phyloP scores from a whole-genome alignment of 2,329 filamentous ascomycete species.

The Penicillium griseofulvum region DNA sequence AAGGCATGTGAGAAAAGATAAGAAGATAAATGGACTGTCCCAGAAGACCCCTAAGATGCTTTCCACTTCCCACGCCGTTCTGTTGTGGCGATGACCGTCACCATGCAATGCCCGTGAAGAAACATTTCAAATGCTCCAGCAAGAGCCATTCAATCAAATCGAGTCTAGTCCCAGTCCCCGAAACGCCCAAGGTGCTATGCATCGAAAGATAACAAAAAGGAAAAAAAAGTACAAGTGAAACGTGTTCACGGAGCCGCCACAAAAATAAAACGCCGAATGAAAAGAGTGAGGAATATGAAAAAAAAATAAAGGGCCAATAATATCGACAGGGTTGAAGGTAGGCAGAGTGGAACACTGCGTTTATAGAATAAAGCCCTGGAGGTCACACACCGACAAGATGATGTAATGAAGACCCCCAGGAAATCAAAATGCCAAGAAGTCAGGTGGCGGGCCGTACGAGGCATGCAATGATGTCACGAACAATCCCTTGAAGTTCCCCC shows the following conservation, averaged over 20 bases:
- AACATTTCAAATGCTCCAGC: conserved; percentile 33
- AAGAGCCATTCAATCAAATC: conserved; percentile 33
- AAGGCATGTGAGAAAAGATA: conserved; percentile 7
- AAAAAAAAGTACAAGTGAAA: conserved; percentile 24
- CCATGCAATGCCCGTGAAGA: conserved; percentile 30
- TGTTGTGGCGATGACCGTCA: conserved; percentile 31
- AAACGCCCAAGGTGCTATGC: conserved; percentile 41
- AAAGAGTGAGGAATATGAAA: conserved; percentile 2
- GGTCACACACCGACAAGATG: conserved; percentile 16
- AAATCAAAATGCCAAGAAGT: conserved; percentile 21
- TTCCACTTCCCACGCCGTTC: conserved; percentile 29
- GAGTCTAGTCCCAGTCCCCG: conserved; percentile 36
- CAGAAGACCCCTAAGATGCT: conserved; percentile 29
- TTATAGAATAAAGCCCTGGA: not conserved
- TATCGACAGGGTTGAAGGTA: conserved; percentile 17
- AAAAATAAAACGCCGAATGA: conserved; percentile 18
- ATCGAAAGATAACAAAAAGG: conserved; percentile 30
- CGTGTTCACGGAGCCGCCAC: conserved; percentile 19
- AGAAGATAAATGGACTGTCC: conserved; percentile 29
- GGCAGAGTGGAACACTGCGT: conserved; percentile 7
- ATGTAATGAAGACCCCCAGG: conserved; percentile 9
- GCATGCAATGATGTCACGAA: conserved; percentile 33
- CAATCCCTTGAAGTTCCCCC: conserved; percentile 16
- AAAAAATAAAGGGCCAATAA: conserved; percentile 14
- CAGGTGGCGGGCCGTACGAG: conserved; percentile 23